Base-by-base conservation (phyloP, 176 grass and related monocot species). In the Coix lacrymajobi region DNA sequence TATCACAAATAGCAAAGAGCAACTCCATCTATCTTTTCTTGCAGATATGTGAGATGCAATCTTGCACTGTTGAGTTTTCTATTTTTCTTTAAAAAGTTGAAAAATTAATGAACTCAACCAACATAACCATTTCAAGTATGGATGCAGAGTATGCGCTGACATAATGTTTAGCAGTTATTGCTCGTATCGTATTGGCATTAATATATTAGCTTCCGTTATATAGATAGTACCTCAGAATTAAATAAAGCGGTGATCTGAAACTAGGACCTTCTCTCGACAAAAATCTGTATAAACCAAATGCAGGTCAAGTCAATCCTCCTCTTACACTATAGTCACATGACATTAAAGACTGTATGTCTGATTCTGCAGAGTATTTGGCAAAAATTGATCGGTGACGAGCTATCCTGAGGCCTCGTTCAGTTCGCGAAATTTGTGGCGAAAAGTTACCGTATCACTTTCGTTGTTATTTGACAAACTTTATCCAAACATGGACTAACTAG, bases 271-370 rank as follows among this genome's bases (percentile, higher is more conserved):
- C 36, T 76, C 33, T 62, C 9, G 6, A 56, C 3, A 66, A 66
- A 86, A 56, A 80, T 81, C 13, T 46, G 22, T 68, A 49, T 36
- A 75, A 16, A 82, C 62, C 62, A 79, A 39, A 65, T 72, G 32
- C 71, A 77, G 20, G 83, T 77, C 41, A 82, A 78, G 56, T 65
- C 72, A 82, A 76, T 86, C 28, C 20, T n/a, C 62, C 63, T 66
- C 44, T 32, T 51, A 67, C 43, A 51, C 22, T 52, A 44, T 67
- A 85, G 28, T 82, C 78, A 66, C 78, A 78, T 66, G 78, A 82
- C 75, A 61, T 69, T 15, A 14, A 57, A 88, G 57, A 79, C 32
- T 58, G 26, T 58, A 51, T 48, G 71, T 52, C 9, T 56, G 78
- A 69, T 71, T 43, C 4, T 48, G 25, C 30, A 71, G 8, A 56